Evolutionary conservation across 768 basidiomycete genomes (phyloP), one percentile per base, ranked within the genome.

Genomic region (Amylocystis lapponica): DNA sequence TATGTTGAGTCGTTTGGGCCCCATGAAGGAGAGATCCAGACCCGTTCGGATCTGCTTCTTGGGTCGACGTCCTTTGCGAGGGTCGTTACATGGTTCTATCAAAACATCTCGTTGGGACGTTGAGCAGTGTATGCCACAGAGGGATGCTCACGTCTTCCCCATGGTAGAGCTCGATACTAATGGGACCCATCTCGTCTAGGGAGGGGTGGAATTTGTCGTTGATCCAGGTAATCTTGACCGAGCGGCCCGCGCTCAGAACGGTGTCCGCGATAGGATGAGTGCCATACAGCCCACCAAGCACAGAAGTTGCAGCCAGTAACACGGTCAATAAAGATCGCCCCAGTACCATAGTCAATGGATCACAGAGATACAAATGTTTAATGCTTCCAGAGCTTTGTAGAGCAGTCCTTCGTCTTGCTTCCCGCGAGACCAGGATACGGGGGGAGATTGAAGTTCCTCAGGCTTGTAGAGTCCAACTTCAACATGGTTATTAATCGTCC

Each of bases 241-340:
- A 60, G 31, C 66, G 59, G 8, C 76, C 79, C 27, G 73, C 66
- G 23, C 56, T 53, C 47, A 71, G 71, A 3, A 69, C 64, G 0
- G 78, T 75, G 16, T 55, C 61, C 25, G 71, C 60, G 13, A 71
- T 47, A 3, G 80, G 81, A 13, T 66, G 55, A 0, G 74, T 80
- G 1, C 76, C 72, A 46, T 75, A 80, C 20, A 81, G 21, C 3
- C 41, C 23, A 21, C 31, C 30, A 31, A 21, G 6, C 14, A 17
- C 41, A 5, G 32, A 34, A 20, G 41, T 22, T 14, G 26, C 32
- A 23, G 6, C 21, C 3, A 42, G 32, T 4, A 42, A n/a, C 13
- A 41, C n/a, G 9, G 41, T 27, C 23, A 9, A 42, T 30, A 34
- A 3, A 11, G 19, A 29, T 13, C 22, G 8, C 8, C 32, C 27